Percentiles rank a stretch among this genome's conserved stretches.
Evolutionary conservation across 2,329 filamentous ascomycete species (phyloP).

Genomic region (Drechslerella stenobrocha): DNA sequence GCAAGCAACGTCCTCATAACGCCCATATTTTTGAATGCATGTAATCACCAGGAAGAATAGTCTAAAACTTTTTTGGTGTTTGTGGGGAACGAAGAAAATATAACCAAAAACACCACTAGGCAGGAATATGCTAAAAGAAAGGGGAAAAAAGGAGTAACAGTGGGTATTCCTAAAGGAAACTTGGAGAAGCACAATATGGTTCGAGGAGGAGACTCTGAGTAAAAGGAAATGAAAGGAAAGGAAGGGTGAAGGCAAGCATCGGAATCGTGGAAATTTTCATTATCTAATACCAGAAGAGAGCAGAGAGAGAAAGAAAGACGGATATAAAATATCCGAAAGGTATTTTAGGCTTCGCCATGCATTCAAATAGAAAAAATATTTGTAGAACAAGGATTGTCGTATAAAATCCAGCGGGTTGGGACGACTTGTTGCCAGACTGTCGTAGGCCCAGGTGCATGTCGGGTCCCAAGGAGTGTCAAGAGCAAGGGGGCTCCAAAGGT

Average conservation of each 20-base stretch:
- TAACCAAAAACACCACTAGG: constrained; percentile 37
- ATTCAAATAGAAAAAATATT: constrained; percentile 18
- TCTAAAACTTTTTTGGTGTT: constrained; percentile 47
- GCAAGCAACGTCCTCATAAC: constrained; percentile 25
- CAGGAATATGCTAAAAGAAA: constrained; percentile 41
- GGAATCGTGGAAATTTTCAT: constrained; percentile 45
- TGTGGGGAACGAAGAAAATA: constrained; percentile 16
- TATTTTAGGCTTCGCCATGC: constrained; percentile 33
- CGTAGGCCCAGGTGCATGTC: too few relatives aligned
- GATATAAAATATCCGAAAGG: constrained; percentile 40
- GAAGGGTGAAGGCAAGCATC: constrained; percentile 14
- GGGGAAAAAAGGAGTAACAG: constrained; percentile 13
- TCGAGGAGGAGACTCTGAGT: constrained; percentile 23
- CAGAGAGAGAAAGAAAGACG: constrained; percentile 23
- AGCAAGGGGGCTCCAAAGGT: not conserved
- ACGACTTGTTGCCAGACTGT: too few relatives aligned
- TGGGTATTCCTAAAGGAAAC: constrained; percentile 44
- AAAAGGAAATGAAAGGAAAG: not conserved
- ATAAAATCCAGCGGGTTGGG: too few relatives aligned
- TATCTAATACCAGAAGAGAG: constrained; percentile 43
- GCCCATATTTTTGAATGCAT: constrained; percentile 48
- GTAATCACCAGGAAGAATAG: constrained; percentile 31
- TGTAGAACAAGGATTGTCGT: too few relatives aligned
- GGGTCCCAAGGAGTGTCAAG: not conserved
- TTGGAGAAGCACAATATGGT: constrained; percentile 31